Percentiles rank a stretch among this genome's conserved stretches.
Evolutionary conservation across 768 basidiomycete species (phyloP).

Genomic region (Tylopilus rubrobrunneus): DNA sequence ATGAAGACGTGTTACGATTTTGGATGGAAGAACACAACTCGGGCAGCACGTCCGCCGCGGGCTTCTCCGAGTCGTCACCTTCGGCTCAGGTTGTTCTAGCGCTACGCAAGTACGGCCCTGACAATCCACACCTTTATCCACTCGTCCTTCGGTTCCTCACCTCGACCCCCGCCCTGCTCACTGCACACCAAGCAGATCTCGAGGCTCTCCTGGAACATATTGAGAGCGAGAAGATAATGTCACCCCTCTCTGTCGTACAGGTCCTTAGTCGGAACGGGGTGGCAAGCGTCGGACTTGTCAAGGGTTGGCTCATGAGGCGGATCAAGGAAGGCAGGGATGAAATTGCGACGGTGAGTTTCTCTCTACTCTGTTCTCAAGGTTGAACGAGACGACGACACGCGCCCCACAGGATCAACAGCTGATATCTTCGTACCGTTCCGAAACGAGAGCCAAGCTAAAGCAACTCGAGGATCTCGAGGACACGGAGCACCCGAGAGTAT

Average conservation of each 20-base stretch:
- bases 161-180: constrained; percentile 68
- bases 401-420: constrained; percentile 74
- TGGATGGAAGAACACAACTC: constrained; percentile 72
- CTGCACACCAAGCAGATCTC: constrained; percentile 69
- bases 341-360: constrained; percentile 67
- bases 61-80: constrained; percentile 32
- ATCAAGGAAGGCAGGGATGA: constrained; percentile 72
- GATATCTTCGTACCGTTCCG: constrained; percentile 82
- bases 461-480: constrained; percentile 82
- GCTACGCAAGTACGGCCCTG: constrained; percentile 69
- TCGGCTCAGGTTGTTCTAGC: constrained; percentile 59
- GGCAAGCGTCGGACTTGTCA: constrained; percentile 87
- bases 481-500: constrained; percentile 74
- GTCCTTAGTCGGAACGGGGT: constrained; percentile 85
- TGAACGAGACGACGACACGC: not conserved
- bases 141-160: constrained; percentile 89
- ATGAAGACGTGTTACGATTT: constrained; percentile 90
- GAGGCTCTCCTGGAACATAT: constrained; percentile 69
- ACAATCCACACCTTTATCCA: constrained; percentile 75
- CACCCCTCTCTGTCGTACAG: constrained; percentile 87
- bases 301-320: constrained; percentile 82
- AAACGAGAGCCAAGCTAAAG: constrained; percentile 75
- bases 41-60: not conserved
- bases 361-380: not conserved
- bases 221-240: constrained; percentile 78